Base-by-base conservation (phyloP, 768 basidiomycete genomes). In the Leucosporidium creatinivorum region DNA sequence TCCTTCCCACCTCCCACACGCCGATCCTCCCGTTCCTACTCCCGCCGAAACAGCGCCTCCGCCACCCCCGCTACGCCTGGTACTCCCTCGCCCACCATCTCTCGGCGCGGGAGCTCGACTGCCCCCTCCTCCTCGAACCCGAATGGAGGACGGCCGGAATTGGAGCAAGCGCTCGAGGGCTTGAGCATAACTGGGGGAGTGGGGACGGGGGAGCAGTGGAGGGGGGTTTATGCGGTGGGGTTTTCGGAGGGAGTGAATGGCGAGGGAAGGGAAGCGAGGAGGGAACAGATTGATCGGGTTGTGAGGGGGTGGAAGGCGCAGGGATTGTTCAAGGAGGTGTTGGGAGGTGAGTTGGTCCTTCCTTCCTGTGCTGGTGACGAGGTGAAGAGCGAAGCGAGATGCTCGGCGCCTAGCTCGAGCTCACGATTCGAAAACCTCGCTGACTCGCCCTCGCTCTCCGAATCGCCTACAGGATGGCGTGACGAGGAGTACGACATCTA, bases 401-500 rank as follows among this genome's bases (percentile, higher is more conserved):
- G 39, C 39, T 44, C 39, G 39, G 39, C 39, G 39, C 39, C 54
- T 10, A 26, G 6, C 15, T 26, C 17, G 54, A 3, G n/a, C n/a
- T n/a, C n/a, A n/a, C n/a, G 15, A n/a, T 25, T 26, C 13, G n/a
- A 25, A 25, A 54, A 26, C 17, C 26, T 17, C 15, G 39, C 39
- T 44, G 39, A 44, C 39, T 44, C 39, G 39, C 39, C 15, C 39
- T 44, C n/a, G n/a, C n/a, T 44, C 15, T 44, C 8, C 39, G 8
- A 3, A 44, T 44, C 28, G 4, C 54, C 26, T 63, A 21, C 64
- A 68, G 88, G 92, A 64, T 97, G 94, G 93, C 81, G 93, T 55
- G 81, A 83, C 65, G 96, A 99, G 81, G 78, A 85, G 76, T 98
- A 96, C 71, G 69, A 76, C n/a, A 77, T 81, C 61, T 81, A 79